Conservation (phyloP, 345 rosid species). For the Arabis hirsuta region DNA sequence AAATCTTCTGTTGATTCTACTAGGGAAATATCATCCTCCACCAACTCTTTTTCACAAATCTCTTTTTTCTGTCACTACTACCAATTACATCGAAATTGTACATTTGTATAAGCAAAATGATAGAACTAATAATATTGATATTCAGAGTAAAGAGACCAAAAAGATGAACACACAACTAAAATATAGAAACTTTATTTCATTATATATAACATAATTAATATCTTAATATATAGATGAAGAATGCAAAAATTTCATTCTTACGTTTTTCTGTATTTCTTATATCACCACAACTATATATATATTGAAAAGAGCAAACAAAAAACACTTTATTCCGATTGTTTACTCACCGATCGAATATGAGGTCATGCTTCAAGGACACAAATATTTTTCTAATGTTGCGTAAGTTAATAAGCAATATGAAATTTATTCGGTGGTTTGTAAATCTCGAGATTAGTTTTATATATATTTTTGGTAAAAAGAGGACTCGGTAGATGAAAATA, state of each 20-base stretch:
- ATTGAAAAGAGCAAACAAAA: no score
- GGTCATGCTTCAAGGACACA: slow-evolving; percentile 26
- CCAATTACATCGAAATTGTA: background rate
- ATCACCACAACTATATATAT: no score
- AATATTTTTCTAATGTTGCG: slow-evolving; percentile 17
- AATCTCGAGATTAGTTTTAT: slow-evolving; percentile 34
- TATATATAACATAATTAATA: background rate
- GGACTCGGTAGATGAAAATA: background rate
- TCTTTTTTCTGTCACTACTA: no score
- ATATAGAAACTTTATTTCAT: background rate
- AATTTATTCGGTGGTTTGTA: slow-evolving; percentile 37
- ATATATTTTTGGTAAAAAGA: background rate
- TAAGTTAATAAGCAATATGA: slow-evolving; percentile 24
- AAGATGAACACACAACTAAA: background rate
- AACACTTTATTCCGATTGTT: no score
- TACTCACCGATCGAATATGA: background rate
- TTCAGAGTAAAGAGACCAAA: background rate
- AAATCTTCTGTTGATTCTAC: no score
- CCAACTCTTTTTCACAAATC: background rate
- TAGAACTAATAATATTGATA: background rate
- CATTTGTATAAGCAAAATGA: background rate
- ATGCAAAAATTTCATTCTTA: background rate
- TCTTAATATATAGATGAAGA: background rate
- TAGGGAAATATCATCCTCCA: background rate
- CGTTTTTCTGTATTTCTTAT: no score